Percentiles rank a stretch among this genome's conserved stretches.
Evolutionary conservation across 2,329 filamentous ascomycete species (phyloP).

Genomic region (Pseudogymnoascus sp.): DNA sequence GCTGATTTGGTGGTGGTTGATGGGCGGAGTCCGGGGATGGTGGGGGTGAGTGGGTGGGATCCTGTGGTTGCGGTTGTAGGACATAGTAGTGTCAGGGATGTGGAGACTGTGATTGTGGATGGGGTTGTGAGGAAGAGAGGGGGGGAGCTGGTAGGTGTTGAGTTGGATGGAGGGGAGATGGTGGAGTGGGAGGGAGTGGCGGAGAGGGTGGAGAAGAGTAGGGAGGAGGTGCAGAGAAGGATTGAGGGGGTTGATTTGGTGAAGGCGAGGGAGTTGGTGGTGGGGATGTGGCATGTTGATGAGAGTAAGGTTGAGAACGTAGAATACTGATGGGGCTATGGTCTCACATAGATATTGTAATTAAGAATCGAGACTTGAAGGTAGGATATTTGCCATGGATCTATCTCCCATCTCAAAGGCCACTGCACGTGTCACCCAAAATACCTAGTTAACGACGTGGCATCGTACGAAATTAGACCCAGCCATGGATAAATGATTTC

Average conservation of each 20-base stretch:
- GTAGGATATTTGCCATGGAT: too few species aligned
- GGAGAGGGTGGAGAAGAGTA: conserved; percentile 23
- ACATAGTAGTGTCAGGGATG: conserved; percentile 33
- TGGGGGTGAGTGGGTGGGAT: conserved; percentile 33
- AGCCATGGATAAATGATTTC: too few species aligned
- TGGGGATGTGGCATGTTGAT: conserved; percentile 25
- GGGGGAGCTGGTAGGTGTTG: conserved; percentile 17
- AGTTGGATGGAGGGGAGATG: conserved; percentile 12
- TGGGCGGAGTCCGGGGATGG: conserved; percentile 32
- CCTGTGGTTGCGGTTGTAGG: conserved; percentile 36
- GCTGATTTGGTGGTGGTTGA: conserved; percentile 44
- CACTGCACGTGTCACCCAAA: too few species aligned
- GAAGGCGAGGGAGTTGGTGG: conserved; percentile 25
- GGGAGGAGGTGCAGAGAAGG: conserved; percentile 24
- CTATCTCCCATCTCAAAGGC: too few species aligned
- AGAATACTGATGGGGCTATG: too few species aligned
- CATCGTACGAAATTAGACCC: too few species aligned
- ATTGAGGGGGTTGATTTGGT: conserved; percentile 23
- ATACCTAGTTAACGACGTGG: too few species aligned
- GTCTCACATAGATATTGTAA: too few species aligned
- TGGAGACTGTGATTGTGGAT: conserved; percentile 37
- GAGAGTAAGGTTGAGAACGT: conserved; percentile 26
- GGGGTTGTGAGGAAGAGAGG: conserved; percentile 33
- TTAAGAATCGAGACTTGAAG: neutral
- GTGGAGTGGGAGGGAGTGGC: conserved; percentile 17